Evolutionary conservation across 148 eudicot genomes (phyloP), one percentile per base, ranked within the genome.

Genomic region (Amaranthus palmeri): DNA sequence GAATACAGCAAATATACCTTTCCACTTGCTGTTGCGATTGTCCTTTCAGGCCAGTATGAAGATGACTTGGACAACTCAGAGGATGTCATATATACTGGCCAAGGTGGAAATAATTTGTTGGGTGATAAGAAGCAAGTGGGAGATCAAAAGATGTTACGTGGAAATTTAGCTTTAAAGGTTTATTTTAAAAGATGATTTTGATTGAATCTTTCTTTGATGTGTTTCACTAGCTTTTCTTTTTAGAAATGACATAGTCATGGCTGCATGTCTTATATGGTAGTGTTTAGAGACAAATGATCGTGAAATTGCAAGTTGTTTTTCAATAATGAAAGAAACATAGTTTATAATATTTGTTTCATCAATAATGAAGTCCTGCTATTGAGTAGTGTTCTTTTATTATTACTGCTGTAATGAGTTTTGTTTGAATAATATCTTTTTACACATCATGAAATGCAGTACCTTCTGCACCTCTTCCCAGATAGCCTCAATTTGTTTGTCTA

Each of bases 11-110:
- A 66, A 11, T 70, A 84, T 78, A 78, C 61, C 47, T 70, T 81
- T 71, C 86, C 86, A 44, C 25, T 84, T 47, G 86, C 84, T 48
- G 80, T 81, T 14, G 78, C 86, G 25, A 84, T 84, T 52, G 86
- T 84, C 4, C 60, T 84, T 14, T 84, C 86, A 7, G 86, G 84
- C 1, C 86, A 84, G 17, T 84, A 84, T 66, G 86, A 84, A 50
- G 86, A 84, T 76, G 86, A 84, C 55, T 66, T 78, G 2, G 86
- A 84, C 54, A 84, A 84, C 11, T 72, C 82, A 1, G 86, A 84
- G 12, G 76, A 81, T 78, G 74, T 84, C 61, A 59, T 81, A 41
- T 84, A 84, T 71, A 84, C 86, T 2, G 86, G 86, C 46, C 86
- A 84, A 63, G 86, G 86, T 50, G 86, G 86, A 43, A 69, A 84